These are phyloP conservation scores for Xanthoparmelia taractica DNA, from an alignment of 495 filamentous ascomycete species.

Conservation along the genomic window DNA sequence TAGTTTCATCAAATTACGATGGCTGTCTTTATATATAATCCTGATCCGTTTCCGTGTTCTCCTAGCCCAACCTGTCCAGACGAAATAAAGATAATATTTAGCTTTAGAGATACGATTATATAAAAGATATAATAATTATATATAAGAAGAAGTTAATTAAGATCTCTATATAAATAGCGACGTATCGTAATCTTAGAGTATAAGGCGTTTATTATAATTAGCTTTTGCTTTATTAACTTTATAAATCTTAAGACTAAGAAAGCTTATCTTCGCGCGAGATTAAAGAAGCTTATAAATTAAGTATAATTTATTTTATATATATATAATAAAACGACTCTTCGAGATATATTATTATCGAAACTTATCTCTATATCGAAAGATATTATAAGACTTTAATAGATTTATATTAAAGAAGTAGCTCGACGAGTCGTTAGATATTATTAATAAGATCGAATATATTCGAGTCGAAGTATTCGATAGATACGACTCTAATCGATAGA, in stretches of 20 bases:
- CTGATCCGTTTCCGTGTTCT: no score
- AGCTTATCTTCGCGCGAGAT: neutral
- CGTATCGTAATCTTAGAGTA: neutral
- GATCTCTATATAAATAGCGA: constrained; percentile 7
- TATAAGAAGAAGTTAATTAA: constrained; percentile 29
- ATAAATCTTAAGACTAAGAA: neutral
- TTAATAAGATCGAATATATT: neutral
- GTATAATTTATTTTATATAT: neutral
- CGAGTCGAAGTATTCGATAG: neutral
- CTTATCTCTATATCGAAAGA: neutral
- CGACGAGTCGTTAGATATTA: neutral
- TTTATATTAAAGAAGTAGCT: neutral
- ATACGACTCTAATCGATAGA: neutral
- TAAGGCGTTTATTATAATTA: neutral
- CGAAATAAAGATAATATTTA: constrained; percentile 19
- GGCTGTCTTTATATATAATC: no score
- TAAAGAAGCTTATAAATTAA: neutral
- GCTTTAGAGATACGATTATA: constrained; percentile 29
- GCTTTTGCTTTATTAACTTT: neutral
- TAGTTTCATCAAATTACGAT: neutral
- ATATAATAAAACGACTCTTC: neutral
- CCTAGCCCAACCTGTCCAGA: no score
- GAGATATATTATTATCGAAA: neutral
- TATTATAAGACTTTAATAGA: neutral
- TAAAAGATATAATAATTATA: constrained; percentile 31